Percentiles rank a stretch among this genome's conserved stretches.
Conservation (phyloP, 169 alveolate genomes). For the Babesia bigemina region DNA sequence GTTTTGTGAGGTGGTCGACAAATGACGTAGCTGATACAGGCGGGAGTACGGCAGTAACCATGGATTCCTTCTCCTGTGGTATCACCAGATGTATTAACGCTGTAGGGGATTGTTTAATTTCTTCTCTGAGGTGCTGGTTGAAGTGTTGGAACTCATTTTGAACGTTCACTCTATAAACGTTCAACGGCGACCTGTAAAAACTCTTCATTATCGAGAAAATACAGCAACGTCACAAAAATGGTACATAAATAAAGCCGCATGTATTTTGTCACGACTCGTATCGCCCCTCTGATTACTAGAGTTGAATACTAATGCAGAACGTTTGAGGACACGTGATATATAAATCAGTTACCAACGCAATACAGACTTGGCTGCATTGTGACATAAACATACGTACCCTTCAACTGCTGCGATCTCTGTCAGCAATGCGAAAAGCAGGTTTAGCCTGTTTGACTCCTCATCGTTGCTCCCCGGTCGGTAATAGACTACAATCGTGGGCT, state of each 20-base stretch:
- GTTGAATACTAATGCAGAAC: no score
- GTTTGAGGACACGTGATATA: no score
- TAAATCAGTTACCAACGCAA: neutral
- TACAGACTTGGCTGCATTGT: neutral
- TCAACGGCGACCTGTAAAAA: conserved; percentile 23
- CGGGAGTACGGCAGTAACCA: conserved; percentile 15
- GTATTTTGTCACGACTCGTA: neutral
- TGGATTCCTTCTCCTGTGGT: conserved; percentile 8
- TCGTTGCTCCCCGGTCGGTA: conserved; percentile 7
- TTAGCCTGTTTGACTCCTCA: conserved; percentile 14
- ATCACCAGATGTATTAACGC: conserved; percentile 12
- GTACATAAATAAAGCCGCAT: neutral
- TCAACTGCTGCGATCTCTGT: conserved; percentile 12
- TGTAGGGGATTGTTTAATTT: neutral
- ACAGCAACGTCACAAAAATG: neutral
- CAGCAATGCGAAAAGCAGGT: conserved; percentile 13
- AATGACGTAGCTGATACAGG: conserved; percentile 29
- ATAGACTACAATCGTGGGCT: conserved; percentile 17
- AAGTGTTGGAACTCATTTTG: conserved; percentile 8
- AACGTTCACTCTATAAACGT: conserved; percentile 25
- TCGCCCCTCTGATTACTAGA: no score
- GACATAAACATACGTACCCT: conserved; percentile 2
- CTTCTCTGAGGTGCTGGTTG: conserved; percentile 22
- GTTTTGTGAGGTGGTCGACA: conserved; percentile 6
- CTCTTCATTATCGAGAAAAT: neutral